phyloP scores from a whole-genome alignment of 163 green algal genomes.

The Scenedesmus sp. region DNA sequence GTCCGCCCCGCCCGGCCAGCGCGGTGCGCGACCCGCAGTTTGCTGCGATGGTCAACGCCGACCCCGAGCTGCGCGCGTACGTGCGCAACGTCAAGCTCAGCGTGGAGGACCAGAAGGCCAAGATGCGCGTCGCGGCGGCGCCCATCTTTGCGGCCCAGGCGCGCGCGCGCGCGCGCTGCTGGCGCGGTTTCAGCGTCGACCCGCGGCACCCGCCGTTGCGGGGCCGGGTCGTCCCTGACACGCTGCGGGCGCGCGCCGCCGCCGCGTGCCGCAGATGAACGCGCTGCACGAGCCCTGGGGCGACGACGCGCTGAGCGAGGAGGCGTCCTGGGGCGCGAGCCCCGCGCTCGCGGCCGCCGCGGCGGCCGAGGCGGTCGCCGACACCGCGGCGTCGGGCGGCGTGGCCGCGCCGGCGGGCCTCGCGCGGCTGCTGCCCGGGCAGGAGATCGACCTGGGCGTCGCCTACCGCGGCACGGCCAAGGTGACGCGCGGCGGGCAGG shows the following conservation, averaged over 20 bases:
- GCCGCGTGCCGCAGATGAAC: slow-evolving; percentile 19
- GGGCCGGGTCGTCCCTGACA: too few species aligned
- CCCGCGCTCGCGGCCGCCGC: slow-evolving; percentile 28
- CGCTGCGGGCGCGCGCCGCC: too few species aligned
- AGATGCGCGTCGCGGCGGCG: slow-evolving; percentile 27
- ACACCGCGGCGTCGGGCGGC: slow-evolving; percentile 12
- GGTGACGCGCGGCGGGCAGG: neutral
- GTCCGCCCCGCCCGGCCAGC: neutral
- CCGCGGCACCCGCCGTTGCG: too few species aligned
- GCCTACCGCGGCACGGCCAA: neutral
- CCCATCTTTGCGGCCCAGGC: slow-evolving; percentile 40
- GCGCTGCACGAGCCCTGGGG: slow-evolving; percentile 36
- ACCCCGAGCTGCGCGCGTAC: slow-evolving; percentile 43
- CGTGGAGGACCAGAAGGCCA: slow-evolving; percentile 28
- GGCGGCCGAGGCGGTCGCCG: slow-evolving; percentile 15
- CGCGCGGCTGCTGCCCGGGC: neutral
- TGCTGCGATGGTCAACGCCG: slow-evolving; percentile 24
- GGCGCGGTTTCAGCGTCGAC: neutral
- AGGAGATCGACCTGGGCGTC: neutral
- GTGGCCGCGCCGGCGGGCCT: neutral
- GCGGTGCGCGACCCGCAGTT: slow-evolving; percentile 36
- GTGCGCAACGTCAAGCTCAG: slow-evolving; percentile 41
- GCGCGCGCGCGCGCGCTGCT: neutral
- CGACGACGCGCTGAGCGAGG: slow-evolving; percentile 15
- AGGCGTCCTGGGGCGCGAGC: slow-evolving; percentile 15